A percentile compares a stretch with the other conserved stretches of the same genome.
phyloP scores from a whole-genome alignment of 2,329 filamentous ascomycete species.

The Hortaea werneckii region DNA sequence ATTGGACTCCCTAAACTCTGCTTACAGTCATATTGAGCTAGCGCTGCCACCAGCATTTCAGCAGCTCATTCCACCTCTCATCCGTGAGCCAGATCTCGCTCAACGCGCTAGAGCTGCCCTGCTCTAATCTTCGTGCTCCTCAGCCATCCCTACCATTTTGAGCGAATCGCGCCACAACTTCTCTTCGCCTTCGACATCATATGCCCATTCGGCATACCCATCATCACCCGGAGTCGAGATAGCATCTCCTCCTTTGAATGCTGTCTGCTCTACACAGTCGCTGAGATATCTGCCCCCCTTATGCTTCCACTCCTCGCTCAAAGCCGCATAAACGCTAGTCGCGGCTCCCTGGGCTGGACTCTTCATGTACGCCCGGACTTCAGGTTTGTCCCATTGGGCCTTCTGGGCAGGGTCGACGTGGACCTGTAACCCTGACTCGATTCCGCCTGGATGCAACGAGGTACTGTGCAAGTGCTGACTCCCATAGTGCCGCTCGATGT shows the following conservation, averaged over 20 bases:
- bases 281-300: constrained; percentile 40
- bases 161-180: constrained; percentile 33
- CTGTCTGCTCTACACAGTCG: constrained; percentile 29
- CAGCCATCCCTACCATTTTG: constrained; percentile 15
- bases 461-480: constrained; percentile 30
- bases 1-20: too few relatives aligned
- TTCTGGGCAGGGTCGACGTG: constrained; percentile 1
- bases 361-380: constrained; percentile 12
- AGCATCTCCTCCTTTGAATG: constrained; percentile 16
- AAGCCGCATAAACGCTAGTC: constrained; percentile 37
- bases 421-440: constrained; percentile 17
- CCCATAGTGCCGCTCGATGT: constrained; percentile 42
- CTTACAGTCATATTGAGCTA: too few relatives aligned
- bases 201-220: constrained; percentile 27
- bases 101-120: too few relatives aligned
- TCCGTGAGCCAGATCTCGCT: too few relatives aligned
- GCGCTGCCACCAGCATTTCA: too few relatives aligned
- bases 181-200: constrained; percentile 28
- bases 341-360: constrained; percentile 38
- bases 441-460: constrained; percentile 40
- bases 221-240: constrained; percentile 13
- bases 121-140: neutral
- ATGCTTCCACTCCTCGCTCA: constrained; percentile 33
- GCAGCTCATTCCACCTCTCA: too few relatives aligned
- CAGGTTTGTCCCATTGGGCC: constrained; percentile 6